Evolutionary conservation across 768 basidiomycete genomes (phyloP).

Genomic region (Russula brevipes): DNA sequence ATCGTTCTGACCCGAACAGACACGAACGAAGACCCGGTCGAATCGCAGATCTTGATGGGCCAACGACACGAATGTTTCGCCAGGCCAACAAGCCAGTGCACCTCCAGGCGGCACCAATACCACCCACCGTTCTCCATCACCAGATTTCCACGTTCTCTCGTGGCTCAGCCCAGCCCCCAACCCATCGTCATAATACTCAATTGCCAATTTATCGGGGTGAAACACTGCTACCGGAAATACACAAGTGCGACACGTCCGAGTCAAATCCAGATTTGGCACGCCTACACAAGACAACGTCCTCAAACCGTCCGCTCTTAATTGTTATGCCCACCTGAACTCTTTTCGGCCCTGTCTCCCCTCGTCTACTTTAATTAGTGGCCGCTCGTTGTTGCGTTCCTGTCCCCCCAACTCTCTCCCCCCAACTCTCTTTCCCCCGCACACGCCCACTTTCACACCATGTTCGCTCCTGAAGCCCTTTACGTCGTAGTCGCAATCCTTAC

Average conservation of each 20-base stretch:
- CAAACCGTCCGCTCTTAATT: constrained; percentile 4
- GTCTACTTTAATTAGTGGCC: constrained; percentile 10
- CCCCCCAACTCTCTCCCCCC: background rate
- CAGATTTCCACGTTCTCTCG: background rate
- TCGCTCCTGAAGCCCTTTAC: constrained; percentile 15
- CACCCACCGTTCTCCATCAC: background rate
- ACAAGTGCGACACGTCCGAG: constrained; percentile 3
- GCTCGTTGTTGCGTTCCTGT: background rate
- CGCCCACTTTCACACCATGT: constrained; percentile 1
- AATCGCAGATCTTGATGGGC: background rate
- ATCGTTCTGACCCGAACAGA: background rate
- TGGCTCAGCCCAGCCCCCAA: background rate
- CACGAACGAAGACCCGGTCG: background rate
- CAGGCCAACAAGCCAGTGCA: background rate
- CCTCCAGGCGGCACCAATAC: background rate
- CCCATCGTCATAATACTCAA: background rate
- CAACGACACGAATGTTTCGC: background rate
- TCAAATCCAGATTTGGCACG: background rate
- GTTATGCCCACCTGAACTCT: constrained; percentile 11
- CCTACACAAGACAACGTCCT: background rate
- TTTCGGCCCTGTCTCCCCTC: background rate
- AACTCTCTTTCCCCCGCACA: background rate
- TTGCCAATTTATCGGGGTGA: constrained; percentile 9
- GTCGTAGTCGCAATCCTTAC: constrained; percentile 15
- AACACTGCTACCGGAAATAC: constrained; percentile 4